Evolutionary conservation across 352 stramenopile genomes (phyloP), one percentile per base, ranked within the genome.

Genomic region (Thraustochytrium striatum): DNA sequence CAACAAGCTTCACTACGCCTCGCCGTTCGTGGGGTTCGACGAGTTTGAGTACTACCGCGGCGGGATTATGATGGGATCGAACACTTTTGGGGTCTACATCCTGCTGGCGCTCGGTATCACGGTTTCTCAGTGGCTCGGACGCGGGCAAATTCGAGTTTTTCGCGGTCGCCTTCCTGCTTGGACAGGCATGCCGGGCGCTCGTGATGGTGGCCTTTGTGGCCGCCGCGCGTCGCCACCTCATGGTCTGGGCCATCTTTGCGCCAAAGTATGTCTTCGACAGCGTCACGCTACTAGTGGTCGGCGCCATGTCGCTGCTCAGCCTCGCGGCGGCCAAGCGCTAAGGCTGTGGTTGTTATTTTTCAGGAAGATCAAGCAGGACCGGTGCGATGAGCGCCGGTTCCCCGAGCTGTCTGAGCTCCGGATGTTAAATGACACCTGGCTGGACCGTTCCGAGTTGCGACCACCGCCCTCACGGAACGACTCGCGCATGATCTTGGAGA

Each of bases 241-340:
- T 96, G 90, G 90, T 96, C 44, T 96, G 91, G 91, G 90, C 91
- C 11, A 94, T 96, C 65, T 96, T 96, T 82, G 91, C 91, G 1
- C 75, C 75, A 11, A 82, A 82, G 36, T 82, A 81, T 81, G 62
- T 81, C 0, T 82, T 81, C 52, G 75, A 82, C 28, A 53, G 43
- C 35, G 62, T 81, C 7, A 68, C 43, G 25, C 41, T 81, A 7
- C 36, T 81, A 19, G 47, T 81, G 8, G 33, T 81, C 3, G 72
- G 61, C 30, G 72, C 41, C 33, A 16, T 72, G 9, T 16, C 41
- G 13, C 9, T 79, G 21, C 38, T 69, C n/a, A n/a, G n/a, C n/a
- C n/a, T n/a, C n/a, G n/a, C n/a, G n/a, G n/a, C n/a, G n/a, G n/a
- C n/a, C n/a, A n/a, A n/a, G n/a, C n/a, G n/a, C n/a, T n/a, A n/a